phyloP scores from a whole-genome alignment of 148 eudicot genomes.

The Camellia japonica region DNA sequence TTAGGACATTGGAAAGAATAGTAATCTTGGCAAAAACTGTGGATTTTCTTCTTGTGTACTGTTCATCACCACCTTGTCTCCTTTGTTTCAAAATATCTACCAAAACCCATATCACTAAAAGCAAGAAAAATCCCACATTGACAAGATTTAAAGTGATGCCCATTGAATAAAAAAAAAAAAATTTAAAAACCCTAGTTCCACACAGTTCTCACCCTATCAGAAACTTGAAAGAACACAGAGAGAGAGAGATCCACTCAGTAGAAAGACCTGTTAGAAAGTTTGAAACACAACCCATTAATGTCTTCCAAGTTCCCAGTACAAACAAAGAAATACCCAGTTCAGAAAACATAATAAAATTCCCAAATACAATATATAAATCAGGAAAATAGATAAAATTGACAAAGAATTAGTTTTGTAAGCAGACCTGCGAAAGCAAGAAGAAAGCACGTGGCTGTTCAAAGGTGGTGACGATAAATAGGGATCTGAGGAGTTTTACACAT shows the following conservation, averaged over 20 bases:
- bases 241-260: not conserved
- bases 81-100: slow-evolving; percentile 37
- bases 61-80: slow-evolving; percentile 16
- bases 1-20: slow-evolving; percentile 32
- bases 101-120: slow-evolving; percentile 60
- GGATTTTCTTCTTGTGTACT: slow-evolving; percentile 6
- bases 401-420: not conserved
- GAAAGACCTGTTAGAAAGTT: not conserved
- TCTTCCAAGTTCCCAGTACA: not conserved
- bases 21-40: slow-evolving; percentile 35
- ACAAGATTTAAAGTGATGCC: slow-evolving; percentile 31
- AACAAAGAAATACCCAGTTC: slow-evolving; percentile 13
- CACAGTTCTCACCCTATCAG: not conserved
- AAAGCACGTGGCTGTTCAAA: slow-evolving; percentile 20
- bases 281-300: slow-evolving; percentile 4
- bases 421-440: slow-evolving; percentile 14
- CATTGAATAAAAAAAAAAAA: slow-evolving; percentile 25
- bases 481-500: slow-evolving; percentile 5
- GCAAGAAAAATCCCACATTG: slow-evolving; percentile 53
- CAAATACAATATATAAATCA: not conserved
- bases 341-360: not conserved
- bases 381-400: not conserved
- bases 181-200: not conserved
- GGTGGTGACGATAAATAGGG: slow-evolving; percentile 7
- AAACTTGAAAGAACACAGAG: slow-evolving; percentile 20